Conservation (phyloP, 169 alveolate genomes). For the Cryptosporidium bovis region DNA sequence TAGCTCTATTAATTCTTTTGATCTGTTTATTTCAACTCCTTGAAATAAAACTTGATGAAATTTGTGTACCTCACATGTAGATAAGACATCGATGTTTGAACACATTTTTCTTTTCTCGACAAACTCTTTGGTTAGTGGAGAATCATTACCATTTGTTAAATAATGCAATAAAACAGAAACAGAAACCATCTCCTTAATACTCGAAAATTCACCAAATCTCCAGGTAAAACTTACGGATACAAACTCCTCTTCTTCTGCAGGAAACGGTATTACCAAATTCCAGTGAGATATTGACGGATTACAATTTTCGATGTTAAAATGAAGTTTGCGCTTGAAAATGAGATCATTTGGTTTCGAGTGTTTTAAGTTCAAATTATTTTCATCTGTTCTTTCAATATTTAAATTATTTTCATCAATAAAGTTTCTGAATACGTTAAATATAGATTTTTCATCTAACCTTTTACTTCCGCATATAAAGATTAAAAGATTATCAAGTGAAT, state of each 20-base stretch:
- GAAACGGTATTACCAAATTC: constrained; percentile 30
- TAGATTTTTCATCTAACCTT: background rate
- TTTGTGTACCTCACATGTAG: constrained; percentile 9
- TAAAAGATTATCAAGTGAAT: constrained; percentile 17
- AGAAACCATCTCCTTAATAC: constrained; percentile 43
- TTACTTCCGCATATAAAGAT: constrained; percentile 42
- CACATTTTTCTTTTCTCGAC: constrained; percentile 28
- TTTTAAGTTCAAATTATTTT: background rate
- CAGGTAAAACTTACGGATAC: constrained; percentile 42
- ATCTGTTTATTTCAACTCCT: constrained; percentile 13
- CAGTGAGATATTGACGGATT: background rate
- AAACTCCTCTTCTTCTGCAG: constrained; percentile 63
- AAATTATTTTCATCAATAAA: constrained; percentile 4
- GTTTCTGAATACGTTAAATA: constrained; percentile 8
- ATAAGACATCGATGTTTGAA: constrained; percentile 47
- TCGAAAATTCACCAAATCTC: constrained; percentile 34
- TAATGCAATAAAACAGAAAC: constrained; percentile 39
- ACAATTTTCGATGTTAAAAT: background rate
- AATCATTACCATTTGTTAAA: constrained; percentile 44
- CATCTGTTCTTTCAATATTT: background rate
- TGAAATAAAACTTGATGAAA: constrained; percentile 49
- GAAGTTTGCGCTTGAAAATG: background rate
- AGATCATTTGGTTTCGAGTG: background rate
- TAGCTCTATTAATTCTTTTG: background rate
- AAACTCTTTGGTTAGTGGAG: constrained; percentile 44